Conservation (phyloP, 371 early-diverging fungal genomes). For the Rhizopus arrhizus region DNA sequence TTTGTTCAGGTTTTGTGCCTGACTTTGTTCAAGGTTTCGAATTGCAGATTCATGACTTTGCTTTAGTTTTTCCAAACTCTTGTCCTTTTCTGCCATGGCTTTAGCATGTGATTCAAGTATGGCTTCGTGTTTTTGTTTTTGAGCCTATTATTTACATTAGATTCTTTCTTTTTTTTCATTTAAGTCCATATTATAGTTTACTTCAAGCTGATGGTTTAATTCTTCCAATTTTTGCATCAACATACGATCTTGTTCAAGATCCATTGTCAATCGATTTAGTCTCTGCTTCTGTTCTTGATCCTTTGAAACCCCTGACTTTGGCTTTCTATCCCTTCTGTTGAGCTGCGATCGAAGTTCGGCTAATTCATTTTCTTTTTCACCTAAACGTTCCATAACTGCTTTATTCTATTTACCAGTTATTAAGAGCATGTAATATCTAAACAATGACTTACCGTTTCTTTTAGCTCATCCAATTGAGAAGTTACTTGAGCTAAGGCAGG, state of each 20-base stretch:
- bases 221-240: slow-evolving; percentile 50
- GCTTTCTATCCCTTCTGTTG: slow-evolving; percentile 38
- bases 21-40: slow-evolving; percentile 36
- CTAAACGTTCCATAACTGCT: slow-evolving; percentile 35
- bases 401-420: slow-evolving; percentile 34
- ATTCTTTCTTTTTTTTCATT: not conserved
- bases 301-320: slow-evolving; percentile 17
- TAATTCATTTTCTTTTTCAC: slow-evolving; percentile 47
- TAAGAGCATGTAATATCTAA: not conserved
- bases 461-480: slow-evolving; percentile 42
- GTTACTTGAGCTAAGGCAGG: slow-evolving; percentile 46
- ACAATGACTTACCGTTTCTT: slow-evolving; percentile 36
- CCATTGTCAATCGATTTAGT: slow-evolving; percentile 45
- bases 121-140: slow-evolving; percentile 50
- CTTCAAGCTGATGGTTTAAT: slow-evolving; percentile 47
- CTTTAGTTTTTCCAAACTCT: slow-evolving; percentile 42
- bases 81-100: slow-evolving; percentile 51
- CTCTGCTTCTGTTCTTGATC: slow-evolving; percentile 39
- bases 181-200: slow-evolving; percentile 7
- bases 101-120: slow-evolving; percentile 44
- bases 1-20: slow-evolving; percentile 30
- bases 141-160: slow-evolving; percentile 26
- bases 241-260: slow-evolving; percentile 48
- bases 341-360: slow-evolving; percentile 39
- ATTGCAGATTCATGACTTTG: slow-evolving; percentile 35